phyloP scores from a whole-genome alignment of 768 basidiomycete genomes.

The Hygrophoropsis aurantiaca region DNA sequence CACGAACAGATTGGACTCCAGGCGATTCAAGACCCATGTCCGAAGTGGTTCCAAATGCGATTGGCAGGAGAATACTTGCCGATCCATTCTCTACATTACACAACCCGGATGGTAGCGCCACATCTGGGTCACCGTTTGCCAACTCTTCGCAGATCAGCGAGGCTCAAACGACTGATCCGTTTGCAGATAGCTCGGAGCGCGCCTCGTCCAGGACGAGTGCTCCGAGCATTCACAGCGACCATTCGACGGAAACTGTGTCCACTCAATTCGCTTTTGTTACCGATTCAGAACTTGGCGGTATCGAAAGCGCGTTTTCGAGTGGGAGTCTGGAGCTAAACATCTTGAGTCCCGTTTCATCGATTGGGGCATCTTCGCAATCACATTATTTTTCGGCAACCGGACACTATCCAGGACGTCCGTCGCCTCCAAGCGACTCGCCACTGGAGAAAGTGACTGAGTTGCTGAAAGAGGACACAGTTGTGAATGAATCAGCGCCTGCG shows the following conservation, averaged over 20 bases:
- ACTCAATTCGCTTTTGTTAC: constrained; percentile 5
- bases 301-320: constrained; percentile 6
- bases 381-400: constrained; percentile 12
- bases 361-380: constrained; percentile 1
- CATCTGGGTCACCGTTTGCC: constrained; percentile 1
- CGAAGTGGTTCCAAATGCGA: not conserved
- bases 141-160: constrained; percentile 11
- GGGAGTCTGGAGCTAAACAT: constrained; percentile 21
- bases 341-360: constrained; percentile 5
- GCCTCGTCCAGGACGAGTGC: constrained; percentile 13
- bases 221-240: not conserved
- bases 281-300: not conserved
- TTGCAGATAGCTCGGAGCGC: constrained; percentile 9
- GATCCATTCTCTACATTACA: not conserved
- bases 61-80: constrained; percentile 1
- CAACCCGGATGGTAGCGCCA: not conserved
- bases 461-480: not conserved
- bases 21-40: constrained; percentile 1
- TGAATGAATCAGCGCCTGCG: not conserved
- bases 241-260: constrained; percentile 10
- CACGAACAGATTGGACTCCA: not conserved
- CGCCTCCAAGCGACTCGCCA: not conserved
- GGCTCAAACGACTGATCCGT: constrained; percentile 13
- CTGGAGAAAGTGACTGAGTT: not conserved
- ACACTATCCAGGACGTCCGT: constrained; percentile 13